A percentile compares a stretch with the other conserved stretches of the same genome.
phyloP scores from a whole-genome alignment of 306 rosid genomes.

The Hylodesmum podocarpum region DNA sequence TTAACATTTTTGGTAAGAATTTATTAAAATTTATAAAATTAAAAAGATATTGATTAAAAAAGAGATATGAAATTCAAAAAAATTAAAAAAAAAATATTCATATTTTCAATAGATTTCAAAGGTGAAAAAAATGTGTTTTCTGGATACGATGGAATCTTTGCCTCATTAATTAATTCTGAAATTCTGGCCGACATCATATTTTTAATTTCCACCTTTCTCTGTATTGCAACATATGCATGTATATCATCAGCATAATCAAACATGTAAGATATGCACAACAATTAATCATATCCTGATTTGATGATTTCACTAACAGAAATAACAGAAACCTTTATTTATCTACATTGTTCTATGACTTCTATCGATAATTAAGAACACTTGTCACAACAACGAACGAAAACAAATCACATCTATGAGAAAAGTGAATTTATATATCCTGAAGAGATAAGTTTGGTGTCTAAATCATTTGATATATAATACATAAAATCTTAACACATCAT shows the following conservation, averaged over 20 bases:
- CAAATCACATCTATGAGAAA: background rate
- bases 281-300: background rate
- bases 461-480: constrained; percentile 16
- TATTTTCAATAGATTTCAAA: too few species aligned
- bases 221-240: background rate
- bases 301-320: constrained; percentile 18
- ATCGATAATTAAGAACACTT: background rate
- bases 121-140: background rate
- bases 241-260: background rate
- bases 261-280: background rate
- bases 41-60: too few species aligned
- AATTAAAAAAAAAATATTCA: too few species aligned
- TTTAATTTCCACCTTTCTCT: background rate
- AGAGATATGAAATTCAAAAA: too few species aligned
- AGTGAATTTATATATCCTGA: background rate
- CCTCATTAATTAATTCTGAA: background rate
- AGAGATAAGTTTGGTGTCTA: background rate
- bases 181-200: constrained; percentile 6
- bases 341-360: background rate
- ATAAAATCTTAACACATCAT: background rate
- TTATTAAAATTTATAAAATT: too few species aligned
- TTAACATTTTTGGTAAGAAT: too few species aligned
- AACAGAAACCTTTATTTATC: constrained; percentile 6
- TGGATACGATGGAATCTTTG: background rate
- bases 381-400: background rate